Evolutionary conservation across 2,329 filamentous ascomycete species (phyloP).

Genomic region (Macroventuria anomochaeta): DNA sequence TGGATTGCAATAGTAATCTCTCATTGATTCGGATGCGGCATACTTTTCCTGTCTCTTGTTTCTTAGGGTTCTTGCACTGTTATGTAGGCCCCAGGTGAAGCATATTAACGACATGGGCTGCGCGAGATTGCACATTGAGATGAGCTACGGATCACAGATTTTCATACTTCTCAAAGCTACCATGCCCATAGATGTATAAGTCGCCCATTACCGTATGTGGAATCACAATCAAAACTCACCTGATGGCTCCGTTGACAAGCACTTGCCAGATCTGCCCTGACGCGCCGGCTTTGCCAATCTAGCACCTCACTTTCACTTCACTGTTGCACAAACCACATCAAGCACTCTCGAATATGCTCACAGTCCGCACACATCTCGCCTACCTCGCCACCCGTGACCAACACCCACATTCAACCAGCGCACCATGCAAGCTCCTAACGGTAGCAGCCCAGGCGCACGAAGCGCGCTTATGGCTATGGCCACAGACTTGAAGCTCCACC

Average conservation of each 20-base stretch:
- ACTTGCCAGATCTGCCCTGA: not conserved
- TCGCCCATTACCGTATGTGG: not conserved
- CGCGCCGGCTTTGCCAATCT: not conserved
- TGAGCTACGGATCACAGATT: no score
- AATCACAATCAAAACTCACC: not conserved
- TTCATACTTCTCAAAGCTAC: no score
- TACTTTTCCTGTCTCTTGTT: no score
- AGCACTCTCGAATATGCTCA: not conserved
- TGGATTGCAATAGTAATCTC: no score
- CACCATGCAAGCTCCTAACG: conserved; percentile 1
- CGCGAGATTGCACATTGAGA: no score
- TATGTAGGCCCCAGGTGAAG: no score
- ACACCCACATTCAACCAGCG: not conserved
- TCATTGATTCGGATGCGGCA: no score
- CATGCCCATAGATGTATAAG: no score
- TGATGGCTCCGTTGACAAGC: no score
- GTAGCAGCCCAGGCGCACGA: conserved; percentile 2
- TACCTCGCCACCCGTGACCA: no score
- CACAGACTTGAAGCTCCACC: not conserved
- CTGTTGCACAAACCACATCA: not conserved
- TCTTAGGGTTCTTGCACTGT: no score
- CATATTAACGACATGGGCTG: no score
- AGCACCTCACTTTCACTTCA: not conserved
- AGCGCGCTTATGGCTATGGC: not conserved
- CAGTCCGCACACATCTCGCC: not conserved